Conservation (phyloP, 1,284 basidiomycete genomes). For the Pseudozyma flocculosa region DNA sequence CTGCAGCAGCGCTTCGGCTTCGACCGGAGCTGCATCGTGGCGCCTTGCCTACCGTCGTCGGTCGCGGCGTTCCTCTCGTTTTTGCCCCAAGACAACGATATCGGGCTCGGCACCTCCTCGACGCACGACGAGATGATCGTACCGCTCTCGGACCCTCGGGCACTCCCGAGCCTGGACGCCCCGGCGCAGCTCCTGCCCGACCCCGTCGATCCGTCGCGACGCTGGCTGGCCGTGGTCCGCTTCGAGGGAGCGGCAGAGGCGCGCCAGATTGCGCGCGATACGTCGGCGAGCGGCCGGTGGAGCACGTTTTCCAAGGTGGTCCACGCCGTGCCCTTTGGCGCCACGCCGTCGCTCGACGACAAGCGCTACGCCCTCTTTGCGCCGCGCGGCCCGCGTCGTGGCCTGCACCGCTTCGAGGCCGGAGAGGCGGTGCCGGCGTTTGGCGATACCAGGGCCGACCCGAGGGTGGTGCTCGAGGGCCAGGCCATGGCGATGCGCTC, state of each 20-base stretch:
- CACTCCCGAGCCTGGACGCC: no score
- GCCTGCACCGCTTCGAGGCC: background rate
- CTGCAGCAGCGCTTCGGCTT: no score
- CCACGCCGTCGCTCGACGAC: background rate
- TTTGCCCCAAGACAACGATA: background rate
- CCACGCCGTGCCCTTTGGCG: background rate
- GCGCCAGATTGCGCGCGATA: background rate
- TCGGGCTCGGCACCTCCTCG: slow-evolving; percentile 1
- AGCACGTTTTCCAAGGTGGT: background rate
- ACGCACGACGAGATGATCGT: background rate
- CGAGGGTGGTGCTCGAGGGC: slow-evolving; percentile 1
- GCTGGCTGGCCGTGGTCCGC: background rate
- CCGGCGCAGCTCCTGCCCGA: background rate
- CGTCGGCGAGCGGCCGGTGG: background rate
- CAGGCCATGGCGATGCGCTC: slow-evolving; percentile 1
- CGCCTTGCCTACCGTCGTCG: background rate
- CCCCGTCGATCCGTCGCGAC: background rate
- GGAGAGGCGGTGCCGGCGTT: background rate
- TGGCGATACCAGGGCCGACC: background rate
- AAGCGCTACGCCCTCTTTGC: background rate
- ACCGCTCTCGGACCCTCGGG: no score
- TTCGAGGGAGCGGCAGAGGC: background rate
- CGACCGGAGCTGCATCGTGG: background rate
- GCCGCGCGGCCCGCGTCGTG: background rate
- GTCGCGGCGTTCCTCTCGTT: background rate